Percentiles rank a stretch among this genome's conserved stretches.
Evolutionary conservation across 2,329 filamentous ascomycete species (phyloP).

Genomic region (Pyricularia sp.): DNA sequence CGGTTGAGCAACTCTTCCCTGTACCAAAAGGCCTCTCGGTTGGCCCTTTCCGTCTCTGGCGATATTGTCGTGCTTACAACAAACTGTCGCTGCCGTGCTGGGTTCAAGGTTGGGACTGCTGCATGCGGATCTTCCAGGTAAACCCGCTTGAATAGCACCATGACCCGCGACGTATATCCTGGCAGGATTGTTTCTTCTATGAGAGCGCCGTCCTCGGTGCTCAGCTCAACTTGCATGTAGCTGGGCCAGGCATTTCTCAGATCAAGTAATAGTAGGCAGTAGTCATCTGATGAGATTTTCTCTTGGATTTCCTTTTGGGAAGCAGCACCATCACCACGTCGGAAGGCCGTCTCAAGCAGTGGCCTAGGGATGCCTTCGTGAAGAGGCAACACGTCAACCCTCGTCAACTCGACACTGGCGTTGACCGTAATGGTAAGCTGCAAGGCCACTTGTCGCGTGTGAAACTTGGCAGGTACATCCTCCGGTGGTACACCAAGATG

Average conservation of each 20-base stretch:
- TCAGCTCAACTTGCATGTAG: slow-evolving; percentile 58
- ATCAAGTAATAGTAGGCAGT: slow-evolving; percentile 75
- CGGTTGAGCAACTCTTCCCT: slow-evolving; percentile 68
- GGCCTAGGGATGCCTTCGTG: slow-evolving; percentile 53
- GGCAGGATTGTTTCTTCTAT: slow-evolving; percentile 52
- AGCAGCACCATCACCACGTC: slow-evolving; percentile 6
- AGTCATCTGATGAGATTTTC: slow-evolving; percentile 36
- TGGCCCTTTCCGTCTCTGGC: slow-evolving; percentile 68
- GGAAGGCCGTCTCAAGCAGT: slow-evolving; percentile 35
- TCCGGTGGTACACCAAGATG: slow-evolving; percentile 62
- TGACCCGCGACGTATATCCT: slow-evolving; percentile 62
- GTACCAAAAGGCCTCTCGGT: slow-evolving; percentile 85
- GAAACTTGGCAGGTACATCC: slow-evolving; percentile 64
- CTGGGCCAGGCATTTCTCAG: slow-evolving; percentile 86
- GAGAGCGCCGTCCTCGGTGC: slow-evolving; percentile 31
- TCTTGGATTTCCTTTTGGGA: neutral
- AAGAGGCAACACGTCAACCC: slow-evolving; percentile 71
- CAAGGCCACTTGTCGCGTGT: slow-evolving; percentile 73
- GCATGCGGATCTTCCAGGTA: slow-evolving; percentile 70
- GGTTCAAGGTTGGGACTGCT: slow-evolving; percentile 70
- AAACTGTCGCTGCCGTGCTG: slow-evolving; percentile 80
- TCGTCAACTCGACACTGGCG: slow-evolving; percentile 72
- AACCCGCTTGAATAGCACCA: slow-evolving; percentile 66
- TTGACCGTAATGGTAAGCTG: slow-evolving; percentile 86
- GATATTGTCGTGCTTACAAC: slow-evolving; percentile 77